These are phyloP conservation scores for Nissolia schottii DNA, from an alignment of 306 rosid genomes.

Conservation along the genomic window DNA sequence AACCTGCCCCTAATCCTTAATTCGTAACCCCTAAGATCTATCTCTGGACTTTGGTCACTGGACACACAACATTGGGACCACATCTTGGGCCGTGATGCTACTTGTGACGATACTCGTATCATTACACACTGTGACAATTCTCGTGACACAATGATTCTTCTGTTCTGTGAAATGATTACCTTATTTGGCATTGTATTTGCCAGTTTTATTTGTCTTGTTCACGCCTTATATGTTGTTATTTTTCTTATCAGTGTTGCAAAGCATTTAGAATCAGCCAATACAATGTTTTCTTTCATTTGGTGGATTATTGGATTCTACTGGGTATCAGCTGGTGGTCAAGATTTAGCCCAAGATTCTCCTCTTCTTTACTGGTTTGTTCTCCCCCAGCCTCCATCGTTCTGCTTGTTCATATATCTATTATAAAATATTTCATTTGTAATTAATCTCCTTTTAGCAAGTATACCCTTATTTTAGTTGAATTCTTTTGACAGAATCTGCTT, in stretches of 20 bases:
- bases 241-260: constrained; percentile 59
- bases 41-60: too few relatives aligned
- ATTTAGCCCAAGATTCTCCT: constrained; percentile 64
- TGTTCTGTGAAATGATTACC: background rate
- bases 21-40: too few relatives aligned
- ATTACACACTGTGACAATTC: too few relatives aligned
- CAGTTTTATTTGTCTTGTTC: background rate
- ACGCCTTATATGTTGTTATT: background rate
- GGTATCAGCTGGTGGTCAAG: constrained; percentile 88
- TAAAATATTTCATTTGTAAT: background rate
- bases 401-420: background rate
- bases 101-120: too few relatives aligned
- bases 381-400: constrained; percentile 6
- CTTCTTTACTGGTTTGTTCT: constrained; percentile 83
- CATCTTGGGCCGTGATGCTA: too few relatives aligned
- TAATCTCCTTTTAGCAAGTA: constrained; percentile 23
- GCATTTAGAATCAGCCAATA: constrained; percentile 91
- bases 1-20: too few relatives aligned
- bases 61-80: too few relatives aligned
- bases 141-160: background rate
- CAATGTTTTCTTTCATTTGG: constrained; percentile 97
- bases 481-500: constrained; percentile 22
- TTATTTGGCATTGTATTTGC: background rate
- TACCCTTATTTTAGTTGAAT: constrained; percentile 20
- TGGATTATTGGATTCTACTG: constrained; percentile 99